phyloP scores from a whole-genome alignment of 176 grass and related monocot species.

The Oryza nivara region DNA sequence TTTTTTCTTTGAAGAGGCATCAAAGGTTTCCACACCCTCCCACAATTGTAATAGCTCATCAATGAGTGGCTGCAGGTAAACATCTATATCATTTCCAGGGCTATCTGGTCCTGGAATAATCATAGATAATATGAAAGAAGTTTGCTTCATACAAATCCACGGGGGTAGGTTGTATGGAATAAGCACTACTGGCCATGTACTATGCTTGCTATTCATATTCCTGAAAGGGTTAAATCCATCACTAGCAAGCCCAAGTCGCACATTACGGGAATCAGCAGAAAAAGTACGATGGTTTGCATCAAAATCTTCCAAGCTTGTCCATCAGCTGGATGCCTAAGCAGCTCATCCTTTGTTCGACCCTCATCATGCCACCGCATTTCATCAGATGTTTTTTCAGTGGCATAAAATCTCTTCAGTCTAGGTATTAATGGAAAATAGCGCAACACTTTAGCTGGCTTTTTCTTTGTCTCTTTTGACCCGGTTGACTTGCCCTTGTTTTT shows the following conservation, averaged over 20 bases:
- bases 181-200: not conserved
- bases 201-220: constrained; percentile 30
- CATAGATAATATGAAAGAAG: constrained; percentile 27
- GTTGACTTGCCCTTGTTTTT: not conserved
- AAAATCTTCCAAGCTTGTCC: not conserved
- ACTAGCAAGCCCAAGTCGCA: constrained; percentile 7
- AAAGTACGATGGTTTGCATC: not conserved
- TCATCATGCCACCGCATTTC: constrained; percentile 26
- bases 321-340: not conserved
- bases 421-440: constrained; percentile 38
- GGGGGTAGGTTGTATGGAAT: not conserved
- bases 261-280: not conserved
- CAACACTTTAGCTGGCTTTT: constrained; percentile 28
- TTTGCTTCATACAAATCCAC: constrained; percentile 36
- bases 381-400: not conserved
- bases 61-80: not conserved
- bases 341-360: not conserved
- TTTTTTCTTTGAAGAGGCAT: constrained; percentile 16
- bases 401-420: constrained; percentile 28
- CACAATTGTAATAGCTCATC: not conserved
- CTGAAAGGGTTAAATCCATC: constrained; percentile 6
- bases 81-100: constrained; percentile 2
- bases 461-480: not conserved
- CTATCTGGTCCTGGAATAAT: constrained; percentile 1
- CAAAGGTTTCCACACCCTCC: constrained; percentile 17